These are phyloP conservation scores for Serpula lacrymans DNA, from an alignment of 768 basidiomycete species.

Conservation along the genomic window DNA sequence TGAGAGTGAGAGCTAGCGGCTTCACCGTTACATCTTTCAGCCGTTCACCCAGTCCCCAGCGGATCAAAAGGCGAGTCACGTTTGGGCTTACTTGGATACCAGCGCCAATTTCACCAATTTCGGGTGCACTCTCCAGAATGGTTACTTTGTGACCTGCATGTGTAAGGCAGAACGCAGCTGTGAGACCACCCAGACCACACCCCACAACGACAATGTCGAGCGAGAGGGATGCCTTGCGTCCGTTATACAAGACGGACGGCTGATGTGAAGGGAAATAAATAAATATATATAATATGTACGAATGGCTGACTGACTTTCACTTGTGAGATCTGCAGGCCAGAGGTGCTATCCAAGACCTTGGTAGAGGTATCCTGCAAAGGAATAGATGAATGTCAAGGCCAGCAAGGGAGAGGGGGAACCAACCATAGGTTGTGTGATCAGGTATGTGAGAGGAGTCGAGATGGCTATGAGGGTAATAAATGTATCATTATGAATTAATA, in stretches of 20 bases:
- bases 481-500: conserved; percentile 10
- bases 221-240: conserved; percentile 18
- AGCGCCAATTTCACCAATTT: conserved; percentile 45
- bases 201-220: conserved; percentile 44
- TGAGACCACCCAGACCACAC: conserved; percentile 48
- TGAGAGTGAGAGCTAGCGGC: conserved; percentile 37
- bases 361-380: neutral
- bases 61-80: conserved; percentile 41
- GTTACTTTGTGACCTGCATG: conserved; percentile 47
- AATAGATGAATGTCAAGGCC: neutral
- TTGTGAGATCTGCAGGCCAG: too few relatives aligned
- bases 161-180: conserved; percentile 43
- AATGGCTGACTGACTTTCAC: too few relatives aligned
- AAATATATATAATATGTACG: too few relatives aligned
- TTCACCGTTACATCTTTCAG: conserved; percentile 35
- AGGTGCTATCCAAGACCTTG: too few relatives aligned
- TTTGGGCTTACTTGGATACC: conserved; percentile 48
- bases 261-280: too few relatives aligned
- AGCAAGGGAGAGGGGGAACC: neutral
- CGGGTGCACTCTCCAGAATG: conserved; percentile 39
- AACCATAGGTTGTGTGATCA: too few relatives aligned
- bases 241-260: conserved; percentile 17
- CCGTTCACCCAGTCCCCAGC: conserved; percentile 47
- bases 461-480: neutral
- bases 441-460: neutral